Percentiles rank a stretch among this genome's conserved stretches.
Conservation (phyloP, 78 protist species). For the Isochrysis galbana region DNA sequence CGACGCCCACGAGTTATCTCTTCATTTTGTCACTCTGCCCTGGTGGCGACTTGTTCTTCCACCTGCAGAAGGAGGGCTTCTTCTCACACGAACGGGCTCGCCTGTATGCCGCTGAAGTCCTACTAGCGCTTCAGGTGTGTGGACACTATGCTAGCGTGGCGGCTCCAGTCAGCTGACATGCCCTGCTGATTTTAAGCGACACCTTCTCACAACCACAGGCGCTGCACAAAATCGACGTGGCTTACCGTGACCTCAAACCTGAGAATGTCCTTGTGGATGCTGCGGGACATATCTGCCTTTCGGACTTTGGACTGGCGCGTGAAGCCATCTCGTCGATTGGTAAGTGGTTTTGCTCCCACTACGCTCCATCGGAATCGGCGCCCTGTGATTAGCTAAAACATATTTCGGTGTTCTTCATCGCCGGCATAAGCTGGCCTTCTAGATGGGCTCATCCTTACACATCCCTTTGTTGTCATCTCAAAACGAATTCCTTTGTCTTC, state of each 20-base stretch:
- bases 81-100: constrained; percentile 62
- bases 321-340: not conserved
- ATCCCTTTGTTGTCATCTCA: too few species aligned
- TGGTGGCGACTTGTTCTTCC: constrained; percentile 81
- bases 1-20: not conserved
- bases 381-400: too few species aligned
- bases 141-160: too few species aligned
- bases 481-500: too few species aligned
- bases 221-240: constrained; percentile 42
- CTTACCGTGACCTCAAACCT: constrained; percentile 69
- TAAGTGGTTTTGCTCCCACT: too few species aligned
- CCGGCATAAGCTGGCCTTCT: too few species aligned
- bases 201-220: too few species aligned
- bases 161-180: too few species aligned
- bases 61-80: constrained; percentile 67
- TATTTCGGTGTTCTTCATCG: too few species aligned
- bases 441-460: too few species aligned
- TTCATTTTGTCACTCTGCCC: constrained; percentile 25
- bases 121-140: constrained; percentile 38
- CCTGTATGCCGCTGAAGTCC: constrained; percentile 65
- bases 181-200: too few species aligned
- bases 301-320: constrained; percentile 58
- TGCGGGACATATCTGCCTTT: constrained; percentile 53
- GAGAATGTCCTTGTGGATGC: constrained; percentile 57
- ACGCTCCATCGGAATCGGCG: too few species aligned